Base-by-base conservation (phyloP, 257 asterid genomes). In the Solanum raphanifolium region DNA sequence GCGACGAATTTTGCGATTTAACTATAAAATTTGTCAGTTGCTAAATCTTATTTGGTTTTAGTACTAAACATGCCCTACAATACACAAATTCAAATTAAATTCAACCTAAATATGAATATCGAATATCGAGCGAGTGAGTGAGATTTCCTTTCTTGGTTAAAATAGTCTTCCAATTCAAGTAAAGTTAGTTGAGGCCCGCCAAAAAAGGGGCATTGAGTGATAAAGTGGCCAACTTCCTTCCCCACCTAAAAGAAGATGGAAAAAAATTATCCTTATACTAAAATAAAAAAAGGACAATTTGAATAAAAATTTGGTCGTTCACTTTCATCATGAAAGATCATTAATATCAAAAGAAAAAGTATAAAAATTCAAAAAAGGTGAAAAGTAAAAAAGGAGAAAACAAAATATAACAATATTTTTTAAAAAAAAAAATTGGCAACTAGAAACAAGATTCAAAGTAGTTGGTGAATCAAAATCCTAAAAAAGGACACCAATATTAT, bases 101-200 rank as follows among this genome's bases (percentile, higher is more conserved):
- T 1, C 0, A 66, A 66, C 1, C 16, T 66, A 7, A 66, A 0
- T 10, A 25, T 2, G 1, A 65, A 66, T 66, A 66, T 66, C 2
- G 3, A 3, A 66, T 55, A 55, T 1, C 0, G 1, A 16, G 20
- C 60, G 9, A 52, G 23, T 2, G 4, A 55, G 23, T 6, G 10
- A 89, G 83, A 88, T 89, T 86, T 87, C 92, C 87, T 88, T 87
- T 91, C 90, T 86, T 27, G 13, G 43, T n/a, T 38, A 36, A 11
- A 88, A 87, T 93, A 92, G 92, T 91, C 96, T 94, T 95, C 88
- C 88, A 89, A 92, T 90, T 83, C 13, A 92, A 94, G 97, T 89
- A 91, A 95, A 90, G 95, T 91, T 90, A 23, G 95, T 91, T 93
- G 94, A 69, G 90, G 78, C 88, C 87, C 86, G 88, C 86, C 90